Evolutionary conservation across 352 stramenopile genomes (phyloP).

Genomic region (Phytophthora cryptogea): DNA sequence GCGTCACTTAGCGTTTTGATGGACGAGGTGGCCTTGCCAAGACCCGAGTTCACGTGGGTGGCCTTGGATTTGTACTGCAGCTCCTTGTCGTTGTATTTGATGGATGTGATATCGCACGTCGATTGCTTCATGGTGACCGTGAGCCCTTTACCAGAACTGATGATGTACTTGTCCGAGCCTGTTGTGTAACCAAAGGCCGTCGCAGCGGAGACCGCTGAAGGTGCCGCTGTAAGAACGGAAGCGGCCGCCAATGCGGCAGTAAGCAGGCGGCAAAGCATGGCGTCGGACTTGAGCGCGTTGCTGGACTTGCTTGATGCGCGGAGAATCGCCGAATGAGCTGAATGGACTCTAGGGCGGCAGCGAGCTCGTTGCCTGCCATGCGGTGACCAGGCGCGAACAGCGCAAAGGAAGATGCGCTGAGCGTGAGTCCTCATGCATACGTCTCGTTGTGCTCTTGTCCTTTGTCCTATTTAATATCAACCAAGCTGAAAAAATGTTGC

Average conservation of each 20-base stretch:
- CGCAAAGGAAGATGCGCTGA: conserved; percentile 18
- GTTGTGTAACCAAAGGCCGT: conserved; percentile 40
- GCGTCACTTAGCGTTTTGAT: conserved; percentile 38
- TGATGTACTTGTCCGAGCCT: conserved; percentile 41
- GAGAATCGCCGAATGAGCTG: conserved; percentile 25
- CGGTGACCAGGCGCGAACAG: conserved; percentile 17
- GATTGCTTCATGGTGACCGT: conserved; percentile 45
- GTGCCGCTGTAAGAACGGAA: conserved; percentile 2
- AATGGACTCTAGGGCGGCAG: neutral
- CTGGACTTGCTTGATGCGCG: conserved; percentile 5
- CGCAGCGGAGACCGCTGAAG: conserved; percentile 23
- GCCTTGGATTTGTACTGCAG: conserved; percentile 48
- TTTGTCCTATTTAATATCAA: too few relatives aligned
- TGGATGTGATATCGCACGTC: conserved; percentile 49
- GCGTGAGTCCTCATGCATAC: neutral
- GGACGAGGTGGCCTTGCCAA: conserved; percentile 36
- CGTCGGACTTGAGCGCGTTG: neutral
- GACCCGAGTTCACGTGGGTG: conserved; percentile 50
- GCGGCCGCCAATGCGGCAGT: conserved; percentile 3
- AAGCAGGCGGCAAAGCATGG: conserved; percentile 17
- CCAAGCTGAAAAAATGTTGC: neutral
- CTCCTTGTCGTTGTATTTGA: conserved; percentile 44
- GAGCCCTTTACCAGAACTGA: conserved; percentile 39
- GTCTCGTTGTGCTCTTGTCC: conserved; percentile 3
- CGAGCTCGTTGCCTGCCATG: neutral